Evolutionary conservation across 495 filamentous ascomycete species (phyloP).

Genomic region (Lasiosphaeria ovina): DNA sequence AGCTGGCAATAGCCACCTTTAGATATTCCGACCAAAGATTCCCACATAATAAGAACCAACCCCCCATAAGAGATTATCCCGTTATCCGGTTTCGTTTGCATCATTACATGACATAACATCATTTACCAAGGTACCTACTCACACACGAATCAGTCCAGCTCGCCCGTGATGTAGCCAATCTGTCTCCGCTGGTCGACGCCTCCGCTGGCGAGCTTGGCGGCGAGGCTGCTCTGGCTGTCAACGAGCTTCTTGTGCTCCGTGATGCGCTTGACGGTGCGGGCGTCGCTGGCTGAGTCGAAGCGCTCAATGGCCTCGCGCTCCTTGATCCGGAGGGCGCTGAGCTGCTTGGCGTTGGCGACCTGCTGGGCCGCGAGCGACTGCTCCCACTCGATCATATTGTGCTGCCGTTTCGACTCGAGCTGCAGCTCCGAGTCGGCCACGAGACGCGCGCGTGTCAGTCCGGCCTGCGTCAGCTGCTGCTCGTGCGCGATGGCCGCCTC

Average conservation of each 20-base stretch:
- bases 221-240: constrained; percentile 43
- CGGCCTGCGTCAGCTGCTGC: constrained; percentile 37
- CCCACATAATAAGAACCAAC: too few species aligned
- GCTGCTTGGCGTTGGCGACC: constrained; percentile 35
- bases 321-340: constrained; percentile 39
- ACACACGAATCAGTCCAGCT: constrained; percentile 27
- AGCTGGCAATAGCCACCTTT: too few species aligned
- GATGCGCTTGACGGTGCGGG: constrained; percentile 33
- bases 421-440: constrained; percentile 42
- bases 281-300: constrained; percentile 38
- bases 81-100: too few species aligned
- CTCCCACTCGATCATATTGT: constrained; percentile 38
- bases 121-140: background rate
- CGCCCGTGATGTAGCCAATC: constrained; percentile 46
- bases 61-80: too few species aligned
- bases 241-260: constrained; percentile 47
- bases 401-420: constrained; percentile 35
- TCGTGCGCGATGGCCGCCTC: constrained; percentile 38
- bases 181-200: constrained; percentile 36
- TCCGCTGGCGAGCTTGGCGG: constrained; percentile 34
- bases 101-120: background rate
- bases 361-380: constrained; percentile 32
- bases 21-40: too few species aligned
- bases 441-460: constrained; percentile 35
- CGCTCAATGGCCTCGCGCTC: constrained; percentile 44